Conservation (phyloP, 2,329 filamentous ascomycete species). For the Pestalotiopsis sp. region DNA sequence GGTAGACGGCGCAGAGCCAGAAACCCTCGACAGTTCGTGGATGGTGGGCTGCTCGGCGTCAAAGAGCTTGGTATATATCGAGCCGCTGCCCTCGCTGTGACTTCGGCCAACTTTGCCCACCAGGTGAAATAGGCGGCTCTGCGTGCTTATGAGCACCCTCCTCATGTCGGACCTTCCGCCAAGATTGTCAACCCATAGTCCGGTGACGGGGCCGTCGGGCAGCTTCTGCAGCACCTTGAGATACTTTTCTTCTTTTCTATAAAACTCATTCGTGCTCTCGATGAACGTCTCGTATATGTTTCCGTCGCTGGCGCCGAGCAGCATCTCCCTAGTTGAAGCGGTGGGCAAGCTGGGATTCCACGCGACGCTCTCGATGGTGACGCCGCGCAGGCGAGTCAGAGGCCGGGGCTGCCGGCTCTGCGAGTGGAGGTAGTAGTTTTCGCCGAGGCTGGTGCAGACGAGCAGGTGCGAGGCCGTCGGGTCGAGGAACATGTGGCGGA, state of each 20-base stretch:
- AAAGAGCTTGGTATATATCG: slow-evolving; percentile 86
- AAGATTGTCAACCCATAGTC: slow-evolving; percentile 80
- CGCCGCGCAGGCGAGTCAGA: slow-evolving; percentile 80
- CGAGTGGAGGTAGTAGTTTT: slow-evolving; percentile 97
- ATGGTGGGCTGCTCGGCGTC: slow-evolving; percentile 80
- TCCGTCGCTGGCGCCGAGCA: slow-evolving; percentile 89
- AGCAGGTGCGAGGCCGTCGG: slow-evolving; percentile 94
- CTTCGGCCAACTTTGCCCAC: slow-evolving; percentile 75
- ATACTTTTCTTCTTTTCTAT: slow-evolving; percentile 92
- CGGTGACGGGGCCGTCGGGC: slow-evolving; percentile 80
- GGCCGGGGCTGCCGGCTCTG: slow-evolving; percentile 87
- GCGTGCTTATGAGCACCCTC: slow-evolving; percentile 79
- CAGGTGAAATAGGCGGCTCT: slow-evolving; percentile 77
- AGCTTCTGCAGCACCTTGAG: slow-evolving; percentile 82
- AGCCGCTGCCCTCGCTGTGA: slow-evolving; percentile 76
- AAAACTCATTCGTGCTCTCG: slow-evolving; percentile 93
- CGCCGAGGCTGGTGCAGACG: slow-evolving; percentile 85
- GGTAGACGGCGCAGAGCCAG: slow-evolving; percentile 61
- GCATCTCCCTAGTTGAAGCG: slow-evolving; percentile 90
- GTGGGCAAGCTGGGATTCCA: slow-evolving; percentile 96
- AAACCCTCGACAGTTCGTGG: slow-evolving; percentile 69
- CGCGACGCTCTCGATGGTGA: slow-evolving; percentile 84
- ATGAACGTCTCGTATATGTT: slow-evolving; percentile 95
- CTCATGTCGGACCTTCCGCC: slow-evolving; percentile 70
- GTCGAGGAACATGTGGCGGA: slow-evolving; percentile 95